These are phyloP conservation scores for Gynandropsis gynandra DNA, from an alignment of 345 rosid genomes.

Conservation along the genomic window DNA sequence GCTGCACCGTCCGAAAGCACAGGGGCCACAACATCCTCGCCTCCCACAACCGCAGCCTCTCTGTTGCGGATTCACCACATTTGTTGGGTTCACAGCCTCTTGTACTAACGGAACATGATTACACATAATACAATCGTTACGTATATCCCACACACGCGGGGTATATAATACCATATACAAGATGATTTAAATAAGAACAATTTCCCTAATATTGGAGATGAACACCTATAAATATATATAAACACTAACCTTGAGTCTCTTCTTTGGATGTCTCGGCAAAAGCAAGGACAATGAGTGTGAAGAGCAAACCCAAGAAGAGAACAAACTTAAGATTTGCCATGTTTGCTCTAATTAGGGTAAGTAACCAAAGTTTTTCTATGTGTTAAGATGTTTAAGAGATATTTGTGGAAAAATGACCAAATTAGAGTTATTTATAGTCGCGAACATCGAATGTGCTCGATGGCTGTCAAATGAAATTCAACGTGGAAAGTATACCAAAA, in stretches of 20 bases:
- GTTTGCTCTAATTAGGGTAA: background rate
- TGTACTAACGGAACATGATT: too few relatives aligned
- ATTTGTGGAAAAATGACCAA: background rate
- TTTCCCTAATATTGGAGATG: too few relatives aligned
- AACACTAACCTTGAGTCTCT: conserved; percentile 20
- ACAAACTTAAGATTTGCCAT: conserved; percentile 20
- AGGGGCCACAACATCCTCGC: conserved; percentile 11
- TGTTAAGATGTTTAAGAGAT: background rate
- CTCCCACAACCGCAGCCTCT: background rate
- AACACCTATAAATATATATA: background rate
- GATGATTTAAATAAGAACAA: too few relatives aligned
- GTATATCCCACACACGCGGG: too few relatives aligned
- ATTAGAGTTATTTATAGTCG: conserved; percentile 19
- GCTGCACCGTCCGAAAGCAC: background rate
- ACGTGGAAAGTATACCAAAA: too few relatives aligned
- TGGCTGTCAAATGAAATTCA: background rate
- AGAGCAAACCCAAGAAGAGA: conserved; percentile 18
- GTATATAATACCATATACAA: too few relatives aligned
- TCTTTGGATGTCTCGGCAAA: conserved; percentile 28
- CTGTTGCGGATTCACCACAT: conserved; percentile 16
- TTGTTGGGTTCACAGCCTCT: conserved; percentile 15
- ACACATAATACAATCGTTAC: too few relatives aligned
- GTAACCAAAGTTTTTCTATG: background rate
- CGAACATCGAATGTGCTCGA: conserved; percentile 1
- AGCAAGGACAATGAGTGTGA: conserved; percentile 18